Evolutionary conservation across 805 yeast species (phyloP).

Genomic region (Hyphopichia homilentoma): DNA sequence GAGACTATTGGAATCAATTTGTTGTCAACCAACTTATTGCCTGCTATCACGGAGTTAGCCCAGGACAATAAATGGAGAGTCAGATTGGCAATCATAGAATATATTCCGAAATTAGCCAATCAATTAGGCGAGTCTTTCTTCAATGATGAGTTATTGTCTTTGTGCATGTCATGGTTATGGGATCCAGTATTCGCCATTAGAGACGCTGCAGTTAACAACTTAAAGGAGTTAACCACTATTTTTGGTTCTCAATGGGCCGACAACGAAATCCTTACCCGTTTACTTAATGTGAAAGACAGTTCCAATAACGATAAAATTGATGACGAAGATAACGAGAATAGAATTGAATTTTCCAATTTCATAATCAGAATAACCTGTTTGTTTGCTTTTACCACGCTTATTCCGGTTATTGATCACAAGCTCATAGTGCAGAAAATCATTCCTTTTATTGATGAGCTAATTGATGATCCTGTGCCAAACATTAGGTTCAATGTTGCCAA

Average conservation of each 20-base stretch:
- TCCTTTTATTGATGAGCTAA: constrained; percentile 73
- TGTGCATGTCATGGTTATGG: constrained; percentile 98
- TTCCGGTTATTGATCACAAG: constrained; percentile 60
- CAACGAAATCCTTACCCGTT: constrained; percentile 72
- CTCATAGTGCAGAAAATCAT: constrained; percentile 62
- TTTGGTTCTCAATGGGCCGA: constrained; percentile 96
- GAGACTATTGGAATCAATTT: constrained; percentile 91
- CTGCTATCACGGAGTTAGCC: constrained; percentile 94
- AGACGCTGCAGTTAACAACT: constrained; percentile 88
- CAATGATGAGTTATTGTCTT: constrained; percentile 83
- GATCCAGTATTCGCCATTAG: constrained; percentile 95
- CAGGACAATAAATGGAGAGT: constrained; percentile 98
- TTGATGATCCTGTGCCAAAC: constrained; percentile 85
- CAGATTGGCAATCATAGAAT: constrained; percentile 92
- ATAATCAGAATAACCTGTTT: constrained; percentile 89
- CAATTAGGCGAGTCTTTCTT: constrained; percentile 92
- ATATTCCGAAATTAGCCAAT: constrained; percentile 89
- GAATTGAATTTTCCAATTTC: constrained; percentile 63
- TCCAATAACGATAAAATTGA: constrained; percentile 17
- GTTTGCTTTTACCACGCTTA: constrained; percentile 78
- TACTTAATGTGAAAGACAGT: constrained; percentile 39
- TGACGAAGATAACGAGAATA: constrained; percentile 21
- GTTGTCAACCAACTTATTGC: constrained; percentile 81
- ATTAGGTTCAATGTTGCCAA: constrained; percentile 94
- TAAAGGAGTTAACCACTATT: constrained; percentile 73